Conservation (phyloP, 108 stramenopile genomes). For the Cyclotella sp. region DNA sequence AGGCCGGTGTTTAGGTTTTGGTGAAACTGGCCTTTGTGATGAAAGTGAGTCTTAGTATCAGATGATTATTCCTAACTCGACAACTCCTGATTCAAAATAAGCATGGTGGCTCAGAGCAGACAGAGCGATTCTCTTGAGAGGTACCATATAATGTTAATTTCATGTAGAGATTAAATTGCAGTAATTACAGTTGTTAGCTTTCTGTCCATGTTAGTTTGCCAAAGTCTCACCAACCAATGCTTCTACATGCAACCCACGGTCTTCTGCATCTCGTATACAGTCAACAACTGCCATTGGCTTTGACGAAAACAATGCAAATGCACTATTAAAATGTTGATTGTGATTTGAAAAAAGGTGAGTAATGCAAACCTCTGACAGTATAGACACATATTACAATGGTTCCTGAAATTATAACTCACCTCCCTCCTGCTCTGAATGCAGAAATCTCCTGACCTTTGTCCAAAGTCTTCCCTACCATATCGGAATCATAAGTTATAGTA, state of each 20-base stretch:
- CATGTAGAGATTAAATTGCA: too few species aligned
- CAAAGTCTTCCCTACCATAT: slow-evolving; percentile 36
- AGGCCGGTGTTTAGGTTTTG: slow-evolving; percentile 5
- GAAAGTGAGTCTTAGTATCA: too few species aligned
- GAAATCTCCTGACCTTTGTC: slow-evolving; percentile 52
- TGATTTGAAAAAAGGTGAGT: background rate
- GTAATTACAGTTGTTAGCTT: too few species aligned
- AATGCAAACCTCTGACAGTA: background rate
- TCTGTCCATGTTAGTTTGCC: slow-evolving; percentile 5
- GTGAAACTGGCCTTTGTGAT: too few species aligned
- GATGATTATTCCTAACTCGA: too few species aligned
- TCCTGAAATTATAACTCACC: slow-evolving; percentile 15
- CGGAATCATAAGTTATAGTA: slow-evolving; percentile 43
- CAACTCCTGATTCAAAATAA: too few species aligned
- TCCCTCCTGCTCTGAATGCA: slow-evolving; percentile 54
- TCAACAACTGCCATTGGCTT: slow-evolving; percentile 27
- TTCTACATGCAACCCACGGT: too few species aligned
- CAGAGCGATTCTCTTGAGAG: too few species aligned
- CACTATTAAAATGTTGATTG: slow-evolving; percentile 11
- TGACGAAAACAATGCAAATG: slow-evolving; percentile 50
- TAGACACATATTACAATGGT: background rate
- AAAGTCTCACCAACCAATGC: slow-evolving; percentile 48
- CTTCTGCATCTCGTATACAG: slow-evolving; percentile 22
- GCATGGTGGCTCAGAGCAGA: too few species aligned
- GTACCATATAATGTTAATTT: too few species aligned